phyloP scores from a whole-genome alignment of 2,329 filamentous ascomycete genomes.

The Acrocalymma vagum region DNA sequence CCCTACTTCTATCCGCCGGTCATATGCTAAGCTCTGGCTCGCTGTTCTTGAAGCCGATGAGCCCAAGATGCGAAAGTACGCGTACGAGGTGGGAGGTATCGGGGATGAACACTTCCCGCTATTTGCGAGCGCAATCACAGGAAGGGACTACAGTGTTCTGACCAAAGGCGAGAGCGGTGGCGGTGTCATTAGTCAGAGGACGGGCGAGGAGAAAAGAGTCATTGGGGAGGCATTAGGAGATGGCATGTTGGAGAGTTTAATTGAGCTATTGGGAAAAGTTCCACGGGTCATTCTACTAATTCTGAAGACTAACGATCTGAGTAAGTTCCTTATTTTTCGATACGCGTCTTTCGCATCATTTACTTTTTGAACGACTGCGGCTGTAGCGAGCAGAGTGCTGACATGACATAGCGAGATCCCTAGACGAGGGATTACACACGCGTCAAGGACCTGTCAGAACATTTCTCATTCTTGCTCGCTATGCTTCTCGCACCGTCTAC shows the following conservation, averaged over 20 bases:
- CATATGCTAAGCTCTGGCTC: conserved; percentile 97
- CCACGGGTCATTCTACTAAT: conserved; percentile 93
- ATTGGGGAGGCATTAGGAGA: conserved; percentile 87
- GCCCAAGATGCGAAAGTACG: conserved; percentile 84
- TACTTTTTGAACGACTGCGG: neutral
- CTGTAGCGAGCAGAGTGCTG: conserved; percentile 5
- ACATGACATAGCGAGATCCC: conserved; percentile 69
- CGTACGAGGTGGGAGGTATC: conserved; percentile 87
- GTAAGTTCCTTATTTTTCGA: no score
- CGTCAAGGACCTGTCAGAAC: conserved; percentile 68
- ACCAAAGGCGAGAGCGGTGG: conserved; percentile 54
- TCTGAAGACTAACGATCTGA: conserved; percentile 97
- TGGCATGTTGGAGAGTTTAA: conserved; percentile 86
- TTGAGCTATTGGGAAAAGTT: conserved; percentile 86
- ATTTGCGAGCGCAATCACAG: conserved; percentile 96
- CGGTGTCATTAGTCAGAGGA: conserved; percentile 65
- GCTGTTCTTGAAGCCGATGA: conserved; percentile 93
- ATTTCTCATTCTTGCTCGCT: conserved; percentile 71
- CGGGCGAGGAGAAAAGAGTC: conserved; percentile 80
- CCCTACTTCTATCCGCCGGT: conserved; percentile 76
- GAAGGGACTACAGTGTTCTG: conserved; percentile 85
- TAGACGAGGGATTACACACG: conserved; percentile 90
- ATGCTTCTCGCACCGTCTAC: conserved; percentile 69
- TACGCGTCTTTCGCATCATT: neutral
- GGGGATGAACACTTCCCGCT: conserved; percentile 90